Percentiles rank a stretch among this genome's conserved stretches.
These are phyloP conservation scores for Peronosclerospora sorghi DNA, from an alignment of 352 stramenopile genomes.

Conservation along the genomic window DNA sequence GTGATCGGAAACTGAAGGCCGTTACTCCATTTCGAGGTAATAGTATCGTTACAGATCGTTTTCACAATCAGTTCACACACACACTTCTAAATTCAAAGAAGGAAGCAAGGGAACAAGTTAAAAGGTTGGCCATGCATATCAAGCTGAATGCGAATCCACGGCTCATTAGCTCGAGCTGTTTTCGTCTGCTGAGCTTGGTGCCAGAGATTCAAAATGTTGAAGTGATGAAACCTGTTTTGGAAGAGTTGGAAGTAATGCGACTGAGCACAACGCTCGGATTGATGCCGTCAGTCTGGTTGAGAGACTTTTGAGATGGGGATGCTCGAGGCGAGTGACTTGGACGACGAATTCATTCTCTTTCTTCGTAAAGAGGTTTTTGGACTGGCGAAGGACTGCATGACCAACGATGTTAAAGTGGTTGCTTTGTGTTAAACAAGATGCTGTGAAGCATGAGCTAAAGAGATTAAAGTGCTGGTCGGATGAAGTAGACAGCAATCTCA, in stretches of 20 bases:
- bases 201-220: constrained; percentile 52
- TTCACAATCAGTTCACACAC: too few relatives aligned
- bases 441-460: constrained; percentile 33
- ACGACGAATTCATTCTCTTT: constrained; percentile 47
- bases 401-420: constrained; percentile 21
- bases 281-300: constrained; percentile 28
- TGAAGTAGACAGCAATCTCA: constrained; percentile 28
- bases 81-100: not conserved
- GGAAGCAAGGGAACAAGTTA: constrained; percentile 5
- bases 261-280: constrained; percentile 45
- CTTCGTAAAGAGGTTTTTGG: constrained; percentile 40
- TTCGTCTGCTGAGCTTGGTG: constrained; percentile 42
- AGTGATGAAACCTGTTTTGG: constrained; percentile 55
- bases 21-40: too few relatives aligned
- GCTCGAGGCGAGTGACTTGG: constrained; percentile 42
- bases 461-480: constrained; percentile 30
- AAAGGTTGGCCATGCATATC: constrained; percentile 8
- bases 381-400: not conserved
- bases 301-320: constrained; percentile 49
- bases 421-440: constrained; percentile 45
- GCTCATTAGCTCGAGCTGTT: constrained; percentile 28
- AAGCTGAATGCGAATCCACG: constrained; percentile 8
- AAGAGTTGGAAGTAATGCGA: constrained; percentile 57
- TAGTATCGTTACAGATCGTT: too few relatives aligned
- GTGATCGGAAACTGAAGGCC: too few relatives aligned